Base-by-base conservation (phyloP, 495 filamentous ascomycete species). In the Talaromyces nanjingensis region DNA sequence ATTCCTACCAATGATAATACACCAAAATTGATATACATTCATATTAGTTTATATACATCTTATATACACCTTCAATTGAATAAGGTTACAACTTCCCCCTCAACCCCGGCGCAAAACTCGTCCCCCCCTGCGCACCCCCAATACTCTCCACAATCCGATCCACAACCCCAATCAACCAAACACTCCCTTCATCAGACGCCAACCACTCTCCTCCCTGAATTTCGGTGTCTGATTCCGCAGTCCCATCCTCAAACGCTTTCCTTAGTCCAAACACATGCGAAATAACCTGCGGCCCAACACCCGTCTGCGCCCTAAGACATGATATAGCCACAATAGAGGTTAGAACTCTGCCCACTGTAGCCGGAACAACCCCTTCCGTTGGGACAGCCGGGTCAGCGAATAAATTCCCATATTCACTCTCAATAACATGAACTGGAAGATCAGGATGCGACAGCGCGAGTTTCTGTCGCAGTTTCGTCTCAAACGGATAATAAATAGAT, bases 271-370 rank as follows among this genome's bases (percentile, higher is more conserved):
- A 62, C 8, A 62, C 76, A 75, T 93, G 90, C 64, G 84, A 87
- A 6, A 85, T 73, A 6, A 93, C 89, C 77, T 93, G 90, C 24
- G 90, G 90, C 2, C 85, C 89, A 3, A 92, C 89, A 1, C 90
- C 90, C 11, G 86, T 86, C 77, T 93, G 90, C 57, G 90, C 82
- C 20, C 90, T 72, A 69, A 93, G 67, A 70, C 86, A 89, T 11
- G 89, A 76, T 37, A 93, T 76, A 0, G 89, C 90, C 6, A 91
- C 79, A 18, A 92, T 76, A 54, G 83, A 87, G 3, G 89, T 91
- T 62, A 87, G 67, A 4, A 86, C 79, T 14, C 90, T 71, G 0
- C 90, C 90, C 0, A 86, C 81, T 6, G 74, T 82, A 4, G 74
- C 83, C 4, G 60, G 60, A 6, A 62, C 29, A 7, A 52, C 60